phyloP scores from a whole-genome alignment of 139 green algal genomes.

The Nannochloris sp. region DNA sequence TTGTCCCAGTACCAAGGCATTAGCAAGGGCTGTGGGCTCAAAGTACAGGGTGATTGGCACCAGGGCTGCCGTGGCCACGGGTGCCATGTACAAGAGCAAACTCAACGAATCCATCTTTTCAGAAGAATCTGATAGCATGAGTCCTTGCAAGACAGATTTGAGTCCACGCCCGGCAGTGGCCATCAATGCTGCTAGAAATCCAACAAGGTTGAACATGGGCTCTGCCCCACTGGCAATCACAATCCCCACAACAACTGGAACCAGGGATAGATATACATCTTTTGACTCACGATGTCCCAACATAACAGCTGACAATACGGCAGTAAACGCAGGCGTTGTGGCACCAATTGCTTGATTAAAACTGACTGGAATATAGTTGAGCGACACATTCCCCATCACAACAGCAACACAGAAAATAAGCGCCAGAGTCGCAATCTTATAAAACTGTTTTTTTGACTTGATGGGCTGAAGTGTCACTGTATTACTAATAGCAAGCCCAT shows the following conservation, averaged over 20 bases:
- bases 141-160: conserved; percentile 66
- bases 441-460: conserved; percentile 51
- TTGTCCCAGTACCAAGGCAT: conserved; percentile 15
- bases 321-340: conserved; percentile 93
- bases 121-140: conserved; percentile 57
- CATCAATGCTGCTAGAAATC: conserved; percentile 70
- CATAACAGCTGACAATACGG: conserved; percentile 60
- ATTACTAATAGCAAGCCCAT: conserved; percentile 30
- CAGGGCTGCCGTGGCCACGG: conserved; percentile 56
- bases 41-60: conserved; percentile 58
- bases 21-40: conserved; percentile 43
- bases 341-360: conserved; percentile 94
- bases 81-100: conserved; percentile 89
- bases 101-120: conserved; percentile 86
- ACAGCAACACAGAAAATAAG: conserved; percentile 81
- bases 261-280: conserved; percentile 71
- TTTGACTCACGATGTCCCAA: conserved; percentile 40
- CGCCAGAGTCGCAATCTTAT: conserved; percentile 68
- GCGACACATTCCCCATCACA: conserved; percentile 80
- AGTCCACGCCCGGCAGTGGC: conserved; percentile 68
- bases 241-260: conserved; percentile 84
- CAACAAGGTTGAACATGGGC: conserved; percentile 76
- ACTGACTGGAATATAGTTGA: conserved; percentile 79
- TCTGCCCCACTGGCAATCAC: conserved; percentile 79
- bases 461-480: conserved; percentile 55